Evolutionary conservation across 225 moss, liverwort and hornwort species (phyloP), one percentile per base, ranked within the genome.

Genomic region (Neckera pumila): DNA sequence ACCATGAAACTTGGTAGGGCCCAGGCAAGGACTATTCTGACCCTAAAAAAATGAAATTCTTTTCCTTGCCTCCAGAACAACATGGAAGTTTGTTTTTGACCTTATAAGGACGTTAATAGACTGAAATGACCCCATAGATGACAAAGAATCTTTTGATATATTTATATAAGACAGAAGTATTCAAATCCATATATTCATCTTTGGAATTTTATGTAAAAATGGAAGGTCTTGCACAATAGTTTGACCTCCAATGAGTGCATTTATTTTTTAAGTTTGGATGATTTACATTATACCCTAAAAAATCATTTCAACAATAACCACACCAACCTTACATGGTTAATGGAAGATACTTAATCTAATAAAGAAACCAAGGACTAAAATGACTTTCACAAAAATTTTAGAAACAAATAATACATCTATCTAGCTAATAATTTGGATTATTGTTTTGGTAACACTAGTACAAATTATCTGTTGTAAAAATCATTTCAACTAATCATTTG

Each of bases 101-200:
- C 1, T 6, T 36, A 6, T 20, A 66, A 66, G 0, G 20, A 20
- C 2, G 6, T 4, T 20, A 0, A 0, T 0, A 3, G 36, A 66
- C 6, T 3, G 20, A 36, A 36, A 3, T 66, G 6, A 36, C 20
- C 10, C 2, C 0, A 66, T 36, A 11, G 66, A 36, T 36, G 36
- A 66, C 3, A 18, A 3, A 31, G 9, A 64, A 64, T 64, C 34
- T 10, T 34, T 64, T 10, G 5, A 18, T 19, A 11, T n/a, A n/a
- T 64, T 10, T 10, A 18, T 19, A 11, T n/a, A n/a, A n/a, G 21
- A 66, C 4, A 36, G 16, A 6, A 66, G 47, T 47, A 3, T 13
- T 49, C 47, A 49, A 11, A 11, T 66, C 3, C 4, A 66, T 36
- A 36, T 36, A 3, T 20, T 66, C 66, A 67, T 12, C 12, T 4